Evolutionary conservation across 257 asterid genomes (phyloP).

Genomic region (Coffea canephora): DNA sequence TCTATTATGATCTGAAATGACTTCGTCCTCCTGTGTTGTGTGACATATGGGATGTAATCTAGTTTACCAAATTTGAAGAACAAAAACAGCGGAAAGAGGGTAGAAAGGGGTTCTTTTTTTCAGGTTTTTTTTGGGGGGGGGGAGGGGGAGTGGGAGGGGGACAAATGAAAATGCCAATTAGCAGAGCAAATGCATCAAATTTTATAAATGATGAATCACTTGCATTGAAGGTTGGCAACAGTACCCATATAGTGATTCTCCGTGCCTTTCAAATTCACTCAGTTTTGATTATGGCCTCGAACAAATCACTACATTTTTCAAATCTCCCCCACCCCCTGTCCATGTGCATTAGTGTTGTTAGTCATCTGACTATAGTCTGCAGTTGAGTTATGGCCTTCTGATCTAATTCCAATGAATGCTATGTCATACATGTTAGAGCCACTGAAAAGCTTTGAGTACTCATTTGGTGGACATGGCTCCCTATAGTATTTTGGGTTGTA

Average conservation of each 20-base stretch:
- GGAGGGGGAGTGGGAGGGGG: too few relatives aligned
- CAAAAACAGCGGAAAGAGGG: too few relatives aligned
- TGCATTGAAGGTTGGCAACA: constrained; percentile 78
- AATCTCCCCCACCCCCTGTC: neutral
- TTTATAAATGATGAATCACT: constrained; percentile 38
- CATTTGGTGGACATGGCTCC: neutral
- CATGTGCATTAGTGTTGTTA: too few relatives aligned
- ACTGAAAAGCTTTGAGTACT: too few relatives aligned
- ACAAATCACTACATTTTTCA: constrained; percentile 12
- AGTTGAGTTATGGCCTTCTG: too few relatives aligned
- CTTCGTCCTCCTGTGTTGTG: neutral
- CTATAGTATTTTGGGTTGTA: too few relatives aligned
- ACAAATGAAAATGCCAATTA: constrained; percentile 35
- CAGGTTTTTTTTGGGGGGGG: neutral
- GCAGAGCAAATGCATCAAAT: constrained; percentile 66
- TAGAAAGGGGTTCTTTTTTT: too few relatives aligned
- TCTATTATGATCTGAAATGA: neutral
- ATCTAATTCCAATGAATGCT: too few relatives aligned
- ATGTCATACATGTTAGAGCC: too few relatives aligned
- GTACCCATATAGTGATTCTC: constrained; percentile 44
- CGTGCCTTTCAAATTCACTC: constrained; percentile 51
- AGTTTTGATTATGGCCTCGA: constrained; percentile 39
- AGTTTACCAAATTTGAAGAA: neutral
- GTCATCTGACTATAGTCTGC: too few relatives aligned
- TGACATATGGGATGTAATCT: neutral